These are phyloP conservation scores for Leccinum imitatum DNA, from an alignment of 768 basidiomycete species.

Conservation along the genomic window DNA sequence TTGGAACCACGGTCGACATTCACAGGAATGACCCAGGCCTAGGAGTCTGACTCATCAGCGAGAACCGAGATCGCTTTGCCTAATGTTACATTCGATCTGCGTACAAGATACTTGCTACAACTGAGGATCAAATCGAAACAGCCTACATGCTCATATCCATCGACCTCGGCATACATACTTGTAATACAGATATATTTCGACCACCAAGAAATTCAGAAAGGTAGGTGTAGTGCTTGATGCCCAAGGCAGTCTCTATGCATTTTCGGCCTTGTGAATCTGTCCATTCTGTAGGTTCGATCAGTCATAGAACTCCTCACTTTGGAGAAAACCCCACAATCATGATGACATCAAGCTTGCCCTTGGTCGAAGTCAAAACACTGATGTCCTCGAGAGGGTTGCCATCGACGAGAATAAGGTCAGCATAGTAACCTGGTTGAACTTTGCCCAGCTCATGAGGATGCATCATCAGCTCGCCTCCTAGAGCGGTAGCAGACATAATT, in stretches of 20 bases:
- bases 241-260: not conserved
- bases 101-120: not conserved
- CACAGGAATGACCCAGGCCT: too few relatives aligned
- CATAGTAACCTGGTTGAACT: conserved; percentile 37
- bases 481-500: conserved; percentile 34
- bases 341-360: conserved; percentile 34
- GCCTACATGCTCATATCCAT: not conserved
- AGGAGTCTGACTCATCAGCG: not conserved
- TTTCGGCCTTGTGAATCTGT: conserved; percentile 22
- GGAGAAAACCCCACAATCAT: conserved; percentile 31
- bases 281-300: conserved; percentile 23
- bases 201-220: not conserved
- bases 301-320: not conserved
- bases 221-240: not conserved
- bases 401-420: conserved; percentile 37
- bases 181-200: too few relatives aligned
- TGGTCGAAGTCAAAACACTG: conserved; percentile 29
- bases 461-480: conserved; percentile 38
- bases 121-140: not conserved
- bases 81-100: not conserved
- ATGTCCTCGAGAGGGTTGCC: conserved; percentile 39
- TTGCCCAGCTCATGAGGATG: conserved; percentile 39
- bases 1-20: too few relatives aligned
- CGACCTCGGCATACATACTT: too few relatives aligned
- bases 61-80: not conserved